Evolutionary conservation across 768 basidiomycete genomes (phyloP).

Genomic region (Leccinum longicurvipes): DNA sequence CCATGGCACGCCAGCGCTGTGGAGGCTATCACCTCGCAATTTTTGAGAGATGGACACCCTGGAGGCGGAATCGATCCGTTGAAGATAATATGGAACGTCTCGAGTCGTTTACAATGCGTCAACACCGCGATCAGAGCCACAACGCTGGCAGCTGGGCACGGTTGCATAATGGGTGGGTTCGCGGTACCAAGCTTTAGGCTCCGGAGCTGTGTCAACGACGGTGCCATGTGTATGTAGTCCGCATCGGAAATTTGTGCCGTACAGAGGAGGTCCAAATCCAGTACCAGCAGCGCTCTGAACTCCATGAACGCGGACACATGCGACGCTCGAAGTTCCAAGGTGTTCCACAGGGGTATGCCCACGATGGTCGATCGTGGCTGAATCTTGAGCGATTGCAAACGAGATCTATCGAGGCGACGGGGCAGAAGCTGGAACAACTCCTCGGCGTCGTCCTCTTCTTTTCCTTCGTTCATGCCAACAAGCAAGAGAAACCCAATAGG

Average conservation of each 20-base stretch:
- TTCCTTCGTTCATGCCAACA: slow-evolving; percentile 5
- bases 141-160: slow-evolving; percentile 7
- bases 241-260: slow-evolving; percentile 7
- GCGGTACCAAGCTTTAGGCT: slow-evolving; percentile 15
- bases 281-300: slow-evolving; percentile 12
- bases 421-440: slow-evolving; percentile 11
- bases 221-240: slow-evolving; percentile 11
- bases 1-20: not conserved
- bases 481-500: slow-evolving; percentile 8
- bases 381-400: slow-evolving; percentile 4
- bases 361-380: not conserved
- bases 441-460: not conserved
- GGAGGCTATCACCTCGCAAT: not conserved
- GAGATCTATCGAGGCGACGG: slow-evolving; percentile 9
- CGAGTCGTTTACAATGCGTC: slow-evolving; percentile 8
- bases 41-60: not conserved
- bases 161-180: not conserved
- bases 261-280: slow-evolving; percentile 18
- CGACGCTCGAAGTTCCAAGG: slow-evolving; percentile 1
- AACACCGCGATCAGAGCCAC: slow-evolving; percentile 15
- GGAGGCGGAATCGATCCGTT: slow-evolving; percentile 9
- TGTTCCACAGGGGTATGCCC: not conserved
- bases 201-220: slow-evolving; percentile 7
- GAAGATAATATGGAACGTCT: slow-evolving; percentile 17
- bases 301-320: slow-evolving; percentile 6